Base-by-base conservation (phyloP, 169 alveolate species). In the Plasmodium gaboni region DNA sequence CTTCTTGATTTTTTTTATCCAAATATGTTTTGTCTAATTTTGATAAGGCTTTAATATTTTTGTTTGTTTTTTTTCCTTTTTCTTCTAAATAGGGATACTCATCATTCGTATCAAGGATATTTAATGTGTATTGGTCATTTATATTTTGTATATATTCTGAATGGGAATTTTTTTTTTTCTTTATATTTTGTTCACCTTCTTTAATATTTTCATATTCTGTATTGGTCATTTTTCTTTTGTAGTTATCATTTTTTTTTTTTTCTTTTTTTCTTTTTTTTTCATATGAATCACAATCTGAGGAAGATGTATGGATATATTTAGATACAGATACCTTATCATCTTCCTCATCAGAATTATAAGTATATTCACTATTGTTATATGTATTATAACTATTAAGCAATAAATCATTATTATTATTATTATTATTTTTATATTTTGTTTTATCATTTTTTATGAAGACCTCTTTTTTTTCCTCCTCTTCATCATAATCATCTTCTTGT, bases 41-140 rank as follows among this genome's bases (percentile, higher is more conserved):
- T 17, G 93, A 50, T 8, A 57, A 15, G 12, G 88, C 80, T 55
- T 26, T 22, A 86, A 57, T 80, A 2, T 83, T 88, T 44, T 80
- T 53, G 32, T 48, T 53, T 38, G 46, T 38, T 38, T 38, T 38
- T 38, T 38, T 5, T 38, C 10, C 46, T 9, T 38, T 38, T 38
- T 38, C 46, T 38, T 38, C 46, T 28, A 24, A 74, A 42, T 55
- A 15, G 2, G 68, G 64, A 38, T 55, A 87, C 5, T 87, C 94
- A 10, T 86, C 92, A 48, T 71, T 91, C 9, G 71, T 55, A 44
- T 22, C 78, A 71, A 85, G 64, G 12, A 64, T 61, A 17, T 72
- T 50, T 50, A 32, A 51, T 51, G 76, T 44, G 13, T 2, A 24
- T 13, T 6, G 59, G 48, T 67, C 63, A 28, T 55, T 60, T 19